Conservation (phyloP, 1,284 basidiomycete genomes). For the Peniophora sp. region DNA sequence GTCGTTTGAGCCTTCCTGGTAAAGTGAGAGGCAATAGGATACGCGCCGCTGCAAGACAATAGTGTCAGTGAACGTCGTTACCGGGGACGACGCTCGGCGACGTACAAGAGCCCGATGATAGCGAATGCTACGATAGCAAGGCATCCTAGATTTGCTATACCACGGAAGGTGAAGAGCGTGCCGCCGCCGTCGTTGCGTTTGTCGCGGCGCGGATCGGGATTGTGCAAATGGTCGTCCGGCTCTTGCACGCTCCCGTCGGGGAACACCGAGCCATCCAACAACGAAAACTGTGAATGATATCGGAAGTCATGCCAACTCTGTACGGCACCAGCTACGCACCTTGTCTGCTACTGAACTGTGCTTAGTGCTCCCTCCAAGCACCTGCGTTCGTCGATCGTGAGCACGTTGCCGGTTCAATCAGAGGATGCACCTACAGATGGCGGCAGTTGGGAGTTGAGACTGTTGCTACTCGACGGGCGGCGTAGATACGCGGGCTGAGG, state of each 20-base stretch:
- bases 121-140: slow-evolving; percentile 20
- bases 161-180: slow-evolving; percentile 28
- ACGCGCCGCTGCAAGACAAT: slow-evolving; percentile 22
- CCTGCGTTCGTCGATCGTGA: background rate
- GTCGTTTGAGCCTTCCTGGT: slow-evolving; percentile 9
- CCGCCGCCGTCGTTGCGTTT: slow-evolving; percentile 21
- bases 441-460: too few species aligned
- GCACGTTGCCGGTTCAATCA: too few species aligned
- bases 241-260: background rate
- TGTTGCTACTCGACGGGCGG: background rate
- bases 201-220: slow-evolving; percentile 32
- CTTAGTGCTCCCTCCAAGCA: background rate
- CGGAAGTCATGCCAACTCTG: background rate
- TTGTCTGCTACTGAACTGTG: background rate
- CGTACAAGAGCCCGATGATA: slow-evolving; percentile 15
- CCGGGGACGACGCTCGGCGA: background rate
- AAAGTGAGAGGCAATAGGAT: slow-evolving; percentile 33
- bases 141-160: slow-evolving; percentile 30
- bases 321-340: background rate
- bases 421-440: background rate
- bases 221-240: slow-evolving; percentile 23
- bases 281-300: background rate
- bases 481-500: background rate
- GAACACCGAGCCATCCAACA: background rate
- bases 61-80: too few species aligned